Evolutionary conservation across 805 yeast genomes (phyloP), one percentile per base, ranked within the genome.

Genomic region (Ogataea sp.): DNA sequence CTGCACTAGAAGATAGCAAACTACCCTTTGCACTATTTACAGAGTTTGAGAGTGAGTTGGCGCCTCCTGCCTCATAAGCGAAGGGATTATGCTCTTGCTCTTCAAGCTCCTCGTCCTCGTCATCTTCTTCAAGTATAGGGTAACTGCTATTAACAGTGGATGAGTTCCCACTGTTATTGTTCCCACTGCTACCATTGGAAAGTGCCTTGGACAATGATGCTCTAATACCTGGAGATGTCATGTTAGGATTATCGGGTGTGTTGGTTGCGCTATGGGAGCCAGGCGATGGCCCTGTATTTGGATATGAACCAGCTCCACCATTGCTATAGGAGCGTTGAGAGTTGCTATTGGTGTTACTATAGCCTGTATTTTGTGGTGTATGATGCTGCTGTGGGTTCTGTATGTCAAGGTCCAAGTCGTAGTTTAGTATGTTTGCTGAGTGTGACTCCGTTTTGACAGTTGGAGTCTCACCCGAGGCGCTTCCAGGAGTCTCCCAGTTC

Each of bases 161-260:
- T n/a, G 36, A 44, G 18, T 38, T 46, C 7, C 28, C 25, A 26
- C 18, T 10, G 21, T 25, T n/a, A n/a, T n/a, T 28, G 26, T 29
- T 43, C 11, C 28, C 16, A 26, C 18, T 20, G 17, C 24, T 27
- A 29, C 32, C 39, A 26, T 44, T 34, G 2, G 36, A 6, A 31
- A 50, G 23, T 3, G 50, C 52, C 32, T 46, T 43, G 10, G 53
- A 49, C n/a, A 49, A 35, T 2, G 51, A 48, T 14, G 49, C 47
- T n/a, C 49, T 43, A 15, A 49, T 47, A 20, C 34, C 34, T 14
- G 26, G 27, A 20, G 35, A 41, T 2, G 40, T 34, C 17, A 45
- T 48, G 18, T 4, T 20, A 6, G 26, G 7, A 21, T 20, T 20
- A 20, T 32, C 34, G 4, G 34, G 26, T 3, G 34, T 32, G 16